These are phyloP conservation scores for Populus tomentosa DNA, from an alignment of 441 rosid genomes.

Conservation along the genomic window DNA sequence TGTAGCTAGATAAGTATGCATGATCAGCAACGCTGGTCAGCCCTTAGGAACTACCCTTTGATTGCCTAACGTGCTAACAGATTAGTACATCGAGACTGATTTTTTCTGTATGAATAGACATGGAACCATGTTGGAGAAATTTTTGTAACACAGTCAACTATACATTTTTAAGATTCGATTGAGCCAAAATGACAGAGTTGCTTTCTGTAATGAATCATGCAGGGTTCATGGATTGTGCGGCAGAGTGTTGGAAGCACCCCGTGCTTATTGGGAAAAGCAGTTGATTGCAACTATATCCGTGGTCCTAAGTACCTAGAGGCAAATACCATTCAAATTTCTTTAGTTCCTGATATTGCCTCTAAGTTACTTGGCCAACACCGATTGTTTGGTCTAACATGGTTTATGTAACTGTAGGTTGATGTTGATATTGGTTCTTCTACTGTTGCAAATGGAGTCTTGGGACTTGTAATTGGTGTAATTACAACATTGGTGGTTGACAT, in stretches of 20 bases:
- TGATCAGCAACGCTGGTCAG: neutral
- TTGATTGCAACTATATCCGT: constrained; percentile 93
- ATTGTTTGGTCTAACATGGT: constrained; percentile 12
- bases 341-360: neutral
- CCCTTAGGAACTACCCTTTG: neutral
- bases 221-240: constrained; percentile 99
- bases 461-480: constrained; percentile 89
- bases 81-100: neutral
- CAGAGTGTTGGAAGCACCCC: constrained; percentile 99
- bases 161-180: neutral
- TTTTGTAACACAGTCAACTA: neutral
- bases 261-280: constrained; percentile 93
- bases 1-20: neutral
- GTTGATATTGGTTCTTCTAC: constrained; percentile 98
- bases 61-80: neutral
- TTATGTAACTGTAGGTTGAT: constrained; percentile 57
- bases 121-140: neutral
- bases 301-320: constrained; percentile 82
- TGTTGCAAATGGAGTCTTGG: constrained; percentile 98
- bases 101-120: neutral
- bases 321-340: constrained; percentile 15
- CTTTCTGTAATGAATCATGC: constrained; percentile 20
- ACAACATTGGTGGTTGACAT: constrained; percentile 94
- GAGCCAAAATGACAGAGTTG: constrained; percentile 1
- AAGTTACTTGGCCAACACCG: neutral